Evolutionary conservation across 176 grass and related monocot species (phyloP).

Genomic region (Alopecurus myosuroides): DNA sequence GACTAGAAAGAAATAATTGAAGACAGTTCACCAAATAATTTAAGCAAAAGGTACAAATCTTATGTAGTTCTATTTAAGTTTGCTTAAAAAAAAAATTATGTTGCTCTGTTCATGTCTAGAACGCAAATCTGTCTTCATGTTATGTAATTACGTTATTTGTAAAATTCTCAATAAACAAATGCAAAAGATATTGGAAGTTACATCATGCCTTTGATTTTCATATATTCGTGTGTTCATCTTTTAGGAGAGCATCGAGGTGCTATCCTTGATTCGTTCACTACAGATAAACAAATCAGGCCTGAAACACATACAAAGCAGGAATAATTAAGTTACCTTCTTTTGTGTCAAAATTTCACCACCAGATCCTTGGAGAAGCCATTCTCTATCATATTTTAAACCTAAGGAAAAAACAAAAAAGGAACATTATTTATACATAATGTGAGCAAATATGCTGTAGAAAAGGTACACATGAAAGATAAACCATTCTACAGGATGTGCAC

Average conservation of each 20-base stretch:
- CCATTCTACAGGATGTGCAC: slow-evolving; percentile 9
- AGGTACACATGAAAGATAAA: neutral
- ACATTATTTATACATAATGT: neutral
- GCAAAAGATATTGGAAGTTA: neutral
- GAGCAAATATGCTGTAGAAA: neutral
- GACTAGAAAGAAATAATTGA: neutral
- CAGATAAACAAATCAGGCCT: neutral
- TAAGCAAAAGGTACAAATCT: neutral
- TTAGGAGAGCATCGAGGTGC: neutral
- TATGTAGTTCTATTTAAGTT: neutral
- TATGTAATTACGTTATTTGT: neutral
- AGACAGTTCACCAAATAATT: slow-evolving; percentile 2
- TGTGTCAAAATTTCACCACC: slow-evolving; percentile 85
- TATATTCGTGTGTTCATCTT: neutral
- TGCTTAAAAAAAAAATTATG: neutral
- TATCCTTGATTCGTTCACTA: neutral
- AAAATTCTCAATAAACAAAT: neutral
- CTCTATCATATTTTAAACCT: slow-evolving; percentile 94
- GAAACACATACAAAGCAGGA: neutral
- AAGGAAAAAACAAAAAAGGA: neutral
- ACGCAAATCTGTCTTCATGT: neutral
- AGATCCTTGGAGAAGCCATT: slow-evolving; percentile 89
- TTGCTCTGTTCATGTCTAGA: neutral
- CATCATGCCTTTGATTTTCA: neutral
- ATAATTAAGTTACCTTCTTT: slow-evolving; percentile 56